Evolutionary conservation across 208 protist genomes (phyloP), one percentile per base, ranked within the genome.

Genomic region (Trypanosoma scelopori): DNA sequence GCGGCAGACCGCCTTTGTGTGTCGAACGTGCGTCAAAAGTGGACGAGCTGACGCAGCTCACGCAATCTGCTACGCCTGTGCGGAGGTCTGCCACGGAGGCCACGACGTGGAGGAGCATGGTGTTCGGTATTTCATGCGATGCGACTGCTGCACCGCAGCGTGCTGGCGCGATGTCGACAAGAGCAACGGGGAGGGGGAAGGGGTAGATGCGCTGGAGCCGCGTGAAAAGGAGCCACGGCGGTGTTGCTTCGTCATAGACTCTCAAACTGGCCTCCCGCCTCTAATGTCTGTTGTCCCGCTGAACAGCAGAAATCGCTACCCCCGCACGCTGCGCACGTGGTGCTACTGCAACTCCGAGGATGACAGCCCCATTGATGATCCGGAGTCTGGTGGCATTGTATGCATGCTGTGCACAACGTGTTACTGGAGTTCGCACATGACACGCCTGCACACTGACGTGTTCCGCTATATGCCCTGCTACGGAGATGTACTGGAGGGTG

Each of bases 91-190:
- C 67, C 89, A 94, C 62, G 67, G 55, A 47, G 60, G 79, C 43
- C 89, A 94, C 63, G 79, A 91, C 20, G 77, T 94, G 27, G 89
- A 94, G 52, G 89, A 94, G 74, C 91, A 83, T 82, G 89, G 89
- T 1, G 76, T 92, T 60, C 84, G 85, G 3, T 79, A 89, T 61
- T 82, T 81, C 74, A 94, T 92, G 89, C 85, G 89, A 15, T 94
- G 89, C 53, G 89, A 94, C 73, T 94, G 89, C 68, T 94, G 89
- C 76, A 94, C 89, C 30, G 32, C 66, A 11, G 80, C 72, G 32
- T 94, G 89, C 65, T 94, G 88, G 85, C 55, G 69, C 12, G 18
- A 59, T 30, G 45, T 55, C 5, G 46, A 55, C 1, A 39, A 47
- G 60, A 9, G 50, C 22, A 3, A n/a, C 18, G 51, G 22, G 27